phyloP scores from a whole-genome alignment of 140 eudicot genomes.

The Ambrosia hybrid region DNA sequence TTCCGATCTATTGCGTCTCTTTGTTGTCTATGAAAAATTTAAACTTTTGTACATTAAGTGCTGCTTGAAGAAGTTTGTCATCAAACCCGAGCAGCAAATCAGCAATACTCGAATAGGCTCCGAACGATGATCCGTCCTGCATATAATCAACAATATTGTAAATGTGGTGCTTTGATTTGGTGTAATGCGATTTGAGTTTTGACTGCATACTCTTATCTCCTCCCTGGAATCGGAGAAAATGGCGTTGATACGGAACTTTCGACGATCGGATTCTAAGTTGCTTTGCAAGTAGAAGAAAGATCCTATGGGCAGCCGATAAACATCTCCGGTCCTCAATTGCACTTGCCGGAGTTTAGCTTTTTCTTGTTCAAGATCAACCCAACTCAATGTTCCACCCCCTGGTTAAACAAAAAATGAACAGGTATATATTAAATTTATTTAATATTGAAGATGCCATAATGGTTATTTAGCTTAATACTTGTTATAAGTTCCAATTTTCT shows the following conservation, averaged over 20 bases:
- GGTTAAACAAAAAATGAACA: neutral
- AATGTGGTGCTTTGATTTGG: neutral
- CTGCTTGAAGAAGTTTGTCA: slow-evolving; percentile 62
- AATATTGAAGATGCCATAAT: neutral
- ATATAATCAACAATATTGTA: neutral
- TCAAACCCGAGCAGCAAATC: slow-evolving; percentile 72
- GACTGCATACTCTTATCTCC: slow-evolving; percentile 42
- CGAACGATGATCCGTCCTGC: slow-evolving; percentile 45
- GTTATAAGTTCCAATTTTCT: too few relatives aligned
- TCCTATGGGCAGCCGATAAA: slow-evolving; percentile 55
- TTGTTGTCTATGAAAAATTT: neutral
- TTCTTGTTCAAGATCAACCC: slow-evolving; percentile 38
- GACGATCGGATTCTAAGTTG: slow-evolving; percentile 56
- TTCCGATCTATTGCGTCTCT: neutral
- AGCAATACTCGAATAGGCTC: slow-evolving; percentile 57
- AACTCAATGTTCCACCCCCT: slow-evolving; percentile 74
- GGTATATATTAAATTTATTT: neutral
- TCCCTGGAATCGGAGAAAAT: slow-evolving; percentile 52
- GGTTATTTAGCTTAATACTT: too few relatives aligned
- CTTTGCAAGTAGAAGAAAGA: slow-evolving; percentile 70
- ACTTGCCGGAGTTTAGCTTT: slow-evolving; percentile 31
- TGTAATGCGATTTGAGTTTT: neutral
- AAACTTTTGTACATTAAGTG: slow-evolving; percentile 45
- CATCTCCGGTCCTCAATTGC: slow-evolving; percentile 57
- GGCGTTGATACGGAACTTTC: slow-evolving; percentile 61